Base-by-base conservation (phyloP, 345 rosid species). In the Gossypium longicalyx region DNA sequence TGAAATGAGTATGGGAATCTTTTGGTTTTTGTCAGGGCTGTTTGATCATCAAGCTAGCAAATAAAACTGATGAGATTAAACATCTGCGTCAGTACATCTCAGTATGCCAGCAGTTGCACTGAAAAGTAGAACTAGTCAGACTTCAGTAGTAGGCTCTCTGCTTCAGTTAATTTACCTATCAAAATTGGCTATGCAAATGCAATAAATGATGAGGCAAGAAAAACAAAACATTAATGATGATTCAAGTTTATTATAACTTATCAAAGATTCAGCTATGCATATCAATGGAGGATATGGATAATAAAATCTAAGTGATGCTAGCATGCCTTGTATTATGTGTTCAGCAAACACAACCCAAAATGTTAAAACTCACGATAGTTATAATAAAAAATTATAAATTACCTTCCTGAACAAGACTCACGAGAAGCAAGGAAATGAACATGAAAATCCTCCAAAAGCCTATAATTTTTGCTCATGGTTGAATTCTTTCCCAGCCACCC, bases 401-500 rank as follows among this genome's bases (percentile, higher is more conserved):
- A 95, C 99, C 99, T 93, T 76, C 93, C 94, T 53, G 84, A 85
- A 79, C 83, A 87, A 54, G 88, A 90, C 83, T 89, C 97, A 62
- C 97, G 88, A 47, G 99, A 95, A 78, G 98, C 90, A 82, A 95
- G 98, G 82, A 91, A 73, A 87, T 95, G 98, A 77, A 90, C 87
- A 81, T 93, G 99, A 76, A 93, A 78, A 87, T 93, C 93, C 74
- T 95, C 98, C 85, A 95, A 83, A 74, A 95, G 92, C 86, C 99
- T 88, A 78, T 68, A 80, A 79, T 91, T 90, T 81, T 93, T 95
- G 15, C 98, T 87, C 65, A 80, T 84, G 12, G 98, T 87, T 70
- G 99, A 95, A 78, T 91, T 95, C 85, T 90, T 95, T 76, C 99
- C 99, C 71, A 95, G 87, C 98, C 98, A 95, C 47, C 97, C 97